Evolutionary conservation across 225 moss, liverwort and hornwort genomes (phyloP), one percentile per base, ranked within the genome.

Genomic region (Polytrichum formosum): DNA sequence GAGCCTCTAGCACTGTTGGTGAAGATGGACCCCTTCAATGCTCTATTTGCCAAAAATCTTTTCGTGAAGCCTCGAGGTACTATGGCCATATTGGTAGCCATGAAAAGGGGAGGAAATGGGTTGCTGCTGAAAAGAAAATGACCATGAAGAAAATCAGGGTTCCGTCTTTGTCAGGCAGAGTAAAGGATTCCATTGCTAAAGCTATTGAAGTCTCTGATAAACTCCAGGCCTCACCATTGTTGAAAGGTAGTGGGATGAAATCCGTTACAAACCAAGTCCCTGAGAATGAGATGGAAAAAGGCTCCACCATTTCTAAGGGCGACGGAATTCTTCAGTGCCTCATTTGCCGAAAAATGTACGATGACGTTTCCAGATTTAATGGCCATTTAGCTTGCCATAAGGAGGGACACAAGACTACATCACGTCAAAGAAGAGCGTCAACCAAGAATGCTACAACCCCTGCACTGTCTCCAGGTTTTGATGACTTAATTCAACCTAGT

Each of bases 31-130:
- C 20, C 4, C 31, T 64, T 30, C 64, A 64, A 64, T 64, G 64
- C 19, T 29, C 64, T 7, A 64, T 30, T 26, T 64, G 30, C 29
- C 64, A 64, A 8, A 64, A 64, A 30, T 64, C 64, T 19, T 64
- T 30, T 64, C 2, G 8, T 30, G 64, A 64, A 20, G 31, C 31
- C 5, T 64, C 64, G 2, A 64, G 31, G 64, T 64, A 26, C 27
- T 64, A 30, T 17, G 28, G 64, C 27, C 64, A 64, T 64, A 28
- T 64, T 18, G 19, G 28, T n/a, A 28, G 64, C 64, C 64, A 64
- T 64, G 20, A 18, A 64, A 64, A 30, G 28, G 31, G 64, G 18
- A 64, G 28, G 64, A 64, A 30, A n/a, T 6, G 64, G 30, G 31
- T 18, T 28, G 19, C 30, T 28, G 27, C 8, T 6, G 9, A 30